Evolutionary conservation across 2,329 filamentous ascomycete species (phyloP), one percentile per base, ranked within the genome.

Genomic region (Colletotrichum orbiculare): DNA sequence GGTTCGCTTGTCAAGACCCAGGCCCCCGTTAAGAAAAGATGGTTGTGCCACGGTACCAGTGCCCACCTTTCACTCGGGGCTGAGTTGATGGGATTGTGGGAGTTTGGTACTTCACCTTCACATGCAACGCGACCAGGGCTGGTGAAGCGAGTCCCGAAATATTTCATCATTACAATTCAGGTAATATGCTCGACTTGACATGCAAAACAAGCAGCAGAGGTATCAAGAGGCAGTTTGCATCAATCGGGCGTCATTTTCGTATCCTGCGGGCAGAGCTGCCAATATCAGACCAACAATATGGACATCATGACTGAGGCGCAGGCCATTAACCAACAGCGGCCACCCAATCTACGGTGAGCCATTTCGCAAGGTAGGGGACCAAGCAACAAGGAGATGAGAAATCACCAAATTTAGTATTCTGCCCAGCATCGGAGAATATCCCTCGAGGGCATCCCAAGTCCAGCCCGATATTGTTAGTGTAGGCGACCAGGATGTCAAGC

Each of bases 311-410:
- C 5, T 11, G 62, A 61, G 62, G 57, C 62, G 62, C 39, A 52
- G 54, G 11, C 25, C 8, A 37, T 25, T n/a, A 47, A 11, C 5
- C 17, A 9, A 25, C 13, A 56, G 45, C 49, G 35, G 45, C n/a
- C 35, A 54, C 11, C 55, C 35, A 46, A 13, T 49, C 6, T 15
- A 43, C 42, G 42, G 42, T 46, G 4, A 46, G n/a, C 54, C 15
- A 12, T 38, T 47, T 12, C 13, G 35, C 34, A 49, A 50, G 41
- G 11, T 54, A 35, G 34, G 43, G 34, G 34, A 43, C 13, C 13
- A 8, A 46, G 17, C 15, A 9, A 37, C 47, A 60, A 54, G 43
- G 56, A 60, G 61, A 60, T 64, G 56, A 64, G 37, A 17, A 39
- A 37, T 12, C 34, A 33, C 61, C 56, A 46, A 53, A 54, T 34